These are phyloP conservation scores for Oryza australiensis DNA, from an alignment of 176 grass and related monocot genomes.

Conservation along the genomic window DNA sequence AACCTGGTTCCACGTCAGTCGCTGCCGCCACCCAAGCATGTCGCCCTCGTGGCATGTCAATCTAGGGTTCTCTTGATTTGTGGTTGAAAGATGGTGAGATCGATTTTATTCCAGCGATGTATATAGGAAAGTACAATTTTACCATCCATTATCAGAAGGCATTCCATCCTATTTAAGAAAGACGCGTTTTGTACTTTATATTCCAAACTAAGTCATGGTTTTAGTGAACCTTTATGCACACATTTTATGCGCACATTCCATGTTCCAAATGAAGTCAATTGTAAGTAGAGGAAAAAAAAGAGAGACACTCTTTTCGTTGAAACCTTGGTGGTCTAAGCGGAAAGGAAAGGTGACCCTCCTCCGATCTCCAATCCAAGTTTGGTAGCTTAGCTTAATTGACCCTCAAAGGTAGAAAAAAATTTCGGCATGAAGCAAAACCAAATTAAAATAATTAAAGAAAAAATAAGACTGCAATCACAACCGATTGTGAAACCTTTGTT, in stretches of 20 bases:
- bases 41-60: too few relatives aligned
- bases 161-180: too few relatives aligned
- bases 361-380: background rate
- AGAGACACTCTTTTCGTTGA: background rate
- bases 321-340: background rate
- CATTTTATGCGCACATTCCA: background rate
- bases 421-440: conserved; percentile 20
- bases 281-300: background rate
- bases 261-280: background rate
- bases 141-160: too few relatives aligned
- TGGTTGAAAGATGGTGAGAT: too few relatives aligned
- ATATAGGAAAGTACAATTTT: too few relatives aligned
- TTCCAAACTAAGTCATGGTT: too few relatives aligned
- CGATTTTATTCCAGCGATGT: too few relatives aligned
- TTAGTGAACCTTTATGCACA: background rate
- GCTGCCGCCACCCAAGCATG: too few relatives aligned
- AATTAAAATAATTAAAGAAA: background rate
- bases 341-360: background rate
- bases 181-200: too few relatives aligned
- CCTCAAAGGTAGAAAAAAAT: conserved; percentile 19
- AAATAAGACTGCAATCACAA: background rate
- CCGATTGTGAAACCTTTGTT: background rate
- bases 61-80: too few relatives aligned
- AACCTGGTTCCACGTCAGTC: too few relatives aligned
- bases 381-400: background rate